phyloP scores from a whole-genome alignment of 2,329 filamentous ascomycete genomes.

The Knoxdaviesia proteae region DNA sequence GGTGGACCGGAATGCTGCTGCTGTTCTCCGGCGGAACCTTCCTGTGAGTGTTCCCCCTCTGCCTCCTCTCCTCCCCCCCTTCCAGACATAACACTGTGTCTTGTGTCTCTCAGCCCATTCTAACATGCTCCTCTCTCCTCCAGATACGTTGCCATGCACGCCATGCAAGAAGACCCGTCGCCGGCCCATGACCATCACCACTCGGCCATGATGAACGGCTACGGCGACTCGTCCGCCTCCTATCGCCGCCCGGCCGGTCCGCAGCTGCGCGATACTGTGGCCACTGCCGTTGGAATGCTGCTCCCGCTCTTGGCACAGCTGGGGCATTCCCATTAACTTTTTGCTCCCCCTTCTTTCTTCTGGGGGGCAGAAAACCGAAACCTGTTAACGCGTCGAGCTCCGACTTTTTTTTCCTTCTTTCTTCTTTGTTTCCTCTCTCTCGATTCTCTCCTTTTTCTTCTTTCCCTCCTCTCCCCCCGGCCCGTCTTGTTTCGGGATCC shows the following conservation, averaged over 20 bases:
- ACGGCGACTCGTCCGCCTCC: conserved; percentile 22
- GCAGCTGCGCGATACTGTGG: conserved; percentile 46
- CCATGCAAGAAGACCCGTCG: conserved; percentile 58
- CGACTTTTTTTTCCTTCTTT: neutral
- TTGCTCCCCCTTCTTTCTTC: no score
- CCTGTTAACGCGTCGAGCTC: no score
- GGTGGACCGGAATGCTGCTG: conserved; percentile 81
- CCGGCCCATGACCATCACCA: conserved; percentile 9
- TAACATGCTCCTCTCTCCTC: neutral
- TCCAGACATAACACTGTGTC: neutral
- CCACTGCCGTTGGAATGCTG: conserved; percentile 56
- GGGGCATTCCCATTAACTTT: conserved; percentile 45
- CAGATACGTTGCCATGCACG: conserved; percentile 95
- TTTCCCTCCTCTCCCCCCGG: no score
- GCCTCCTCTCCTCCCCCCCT: no score
- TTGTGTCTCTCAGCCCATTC: conserved; percentile 6
- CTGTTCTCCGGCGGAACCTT: conserved; percentile 96
- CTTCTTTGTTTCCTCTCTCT: neutral
- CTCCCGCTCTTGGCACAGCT: conserved; percentile 59
- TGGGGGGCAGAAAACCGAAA: no score
- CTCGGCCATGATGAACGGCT: conserved; percentile 27
- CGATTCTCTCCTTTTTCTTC: no score
- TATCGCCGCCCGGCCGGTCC: conserved; percentile 33
- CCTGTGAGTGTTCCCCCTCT: conserved; percentile 36
- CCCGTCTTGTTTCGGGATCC: no score